Percentiles rank a stretch among this genome's conserved stretches.
These are phyloP conservation scores for Colletotrichum sp. DNA, from an alignment of 2,329 filamentous ascomycete species.

Conservation along the genomic window DNA sequence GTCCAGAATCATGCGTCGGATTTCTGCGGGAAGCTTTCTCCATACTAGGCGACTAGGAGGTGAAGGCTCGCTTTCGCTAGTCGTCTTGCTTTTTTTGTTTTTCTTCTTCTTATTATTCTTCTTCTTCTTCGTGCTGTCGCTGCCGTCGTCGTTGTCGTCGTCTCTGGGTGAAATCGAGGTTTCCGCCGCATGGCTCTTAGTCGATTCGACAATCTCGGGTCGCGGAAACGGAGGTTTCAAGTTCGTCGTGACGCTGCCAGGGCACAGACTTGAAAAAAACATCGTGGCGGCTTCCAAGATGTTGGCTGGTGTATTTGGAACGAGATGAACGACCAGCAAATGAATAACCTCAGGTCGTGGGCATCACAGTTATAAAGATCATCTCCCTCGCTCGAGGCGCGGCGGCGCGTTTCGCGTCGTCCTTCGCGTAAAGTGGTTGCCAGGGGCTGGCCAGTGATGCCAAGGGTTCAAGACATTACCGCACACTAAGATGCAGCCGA, in stretches of 20 bases:
- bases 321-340: not conserved
- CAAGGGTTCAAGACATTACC: not conserved
- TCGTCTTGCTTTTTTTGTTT: not conserved
- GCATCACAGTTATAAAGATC: not conserved
- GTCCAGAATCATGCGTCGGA: not conserved
- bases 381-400: not conserved
- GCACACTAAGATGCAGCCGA: not conserved
- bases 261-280: not conserved
- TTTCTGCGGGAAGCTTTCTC: not conserved
- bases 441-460: not conserved
- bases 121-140: not conserved
- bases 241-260: not conserved
- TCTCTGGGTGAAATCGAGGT: not conserved
- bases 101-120: not conserved
- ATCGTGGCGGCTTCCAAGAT: not conserved
- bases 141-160: not conserved
- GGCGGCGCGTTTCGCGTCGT: not conserved
- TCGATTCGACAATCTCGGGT: not conserved
- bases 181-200: accelerated
- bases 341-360: not conserved
- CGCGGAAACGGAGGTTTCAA: not conserved
- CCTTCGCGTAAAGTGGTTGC: not conserved
- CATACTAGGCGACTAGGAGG: not conserved
- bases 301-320: not conserved
- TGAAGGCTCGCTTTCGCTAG: not conserved